Evolutionary conservation across 2,329 filamentous ascomycete genomes (phyloP).

Genomic region (Amesomyces nigricolor): DNA sequence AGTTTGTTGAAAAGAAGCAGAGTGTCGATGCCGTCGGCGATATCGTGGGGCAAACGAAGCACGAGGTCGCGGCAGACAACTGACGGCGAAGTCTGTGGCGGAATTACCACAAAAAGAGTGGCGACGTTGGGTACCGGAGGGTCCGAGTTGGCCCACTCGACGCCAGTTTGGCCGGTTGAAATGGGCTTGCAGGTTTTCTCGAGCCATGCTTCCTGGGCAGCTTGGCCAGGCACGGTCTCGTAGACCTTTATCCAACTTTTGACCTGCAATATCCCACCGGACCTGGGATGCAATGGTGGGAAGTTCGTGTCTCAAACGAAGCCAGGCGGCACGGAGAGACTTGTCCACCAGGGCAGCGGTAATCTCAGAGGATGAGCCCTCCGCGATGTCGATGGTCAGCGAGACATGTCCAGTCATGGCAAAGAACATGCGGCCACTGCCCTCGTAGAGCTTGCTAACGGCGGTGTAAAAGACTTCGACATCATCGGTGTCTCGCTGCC

Average conservation of each 20-base stretch:
- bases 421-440: constrained; percentile 37
- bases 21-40: constrained; percentile 38
- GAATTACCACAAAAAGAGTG: constrained; percentile 32
- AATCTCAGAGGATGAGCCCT: background rate
- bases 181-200: constrained; percentile 29
- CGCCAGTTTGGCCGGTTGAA: constrained; percentile 24
- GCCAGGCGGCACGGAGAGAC: constrained; percentile 33
- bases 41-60: constrained; percentile 35
- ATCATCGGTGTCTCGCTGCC: constrained; percentile 37
- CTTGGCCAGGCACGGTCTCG: constrained; percentile 8
- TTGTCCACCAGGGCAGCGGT: constrained; percentile 17
- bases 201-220: constrained; percentile 27
- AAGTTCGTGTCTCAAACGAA: constrained; percentile 30
- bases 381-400: constrained; percentile 17
- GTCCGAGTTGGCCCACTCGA: constrained; percentile 34
- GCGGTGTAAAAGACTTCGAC: constrained; percentile 38
- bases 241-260: constrained; percentile 32
- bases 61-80: constrained; percentile 31
- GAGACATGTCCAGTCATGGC: constrained; percentile 38
- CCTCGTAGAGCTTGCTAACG: constrained; percentile 32
- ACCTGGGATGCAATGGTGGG: constrained; percentile 32
- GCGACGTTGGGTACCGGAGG: constrained; percentile 30
- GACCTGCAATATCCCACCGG: constrained; percentile 15
- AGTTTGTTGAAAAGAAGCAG: constrained; percentile 33
- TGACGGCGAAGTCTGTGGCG: constrained; percentile 5